phyloP scores from a whole-genome alignment of 2,329 filamentous ascomycete genomes.

The Pseudocercospora pini-densiflorae region DNA sequence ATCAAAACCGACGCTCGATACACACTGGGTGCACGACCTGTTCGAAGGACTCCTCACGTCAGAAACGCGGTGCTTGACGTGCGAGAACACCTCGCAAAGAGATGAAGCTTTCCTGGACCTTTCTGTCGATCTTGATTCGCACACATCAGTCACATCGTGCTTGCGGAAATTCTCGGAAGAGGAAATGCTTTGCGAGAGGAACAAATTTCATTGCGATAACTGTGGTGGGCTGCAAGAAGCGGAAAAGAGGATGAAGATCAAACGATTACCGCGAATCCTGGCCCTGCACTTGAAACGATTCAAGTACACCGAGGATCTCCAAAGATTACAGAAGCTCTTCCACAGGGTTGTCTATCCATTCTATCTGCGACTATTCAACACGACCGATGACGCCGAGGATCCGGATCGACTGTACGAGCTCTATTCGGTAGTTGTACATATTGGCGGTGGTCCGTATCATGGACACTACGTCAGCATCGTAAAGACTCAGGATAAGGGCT shows the following conservation, averaged over 20 bases:
- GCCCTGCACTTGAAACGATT: constrained; percentile 95
- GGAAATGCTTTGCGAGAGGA: constrained; percentile 97
- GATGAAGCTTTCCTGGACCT: constrained; percentile 96
- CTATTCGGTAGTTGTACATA: constrained; percentile 96
- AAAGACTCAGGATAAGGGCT: constrained; percentile 94
- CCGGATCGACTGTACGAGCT: constrained; percentile 94
- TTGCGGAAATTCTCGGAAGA: constrained; percentile 95
- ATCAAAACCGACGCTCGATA: constrained; percentile 38
- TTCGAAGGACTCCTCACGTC: constrained; percentile 95
- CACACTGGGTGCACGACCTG: constrained; percentile 91
- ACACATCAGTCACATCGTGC: constrained; percentile 95
- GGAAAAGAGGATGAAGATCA: constrained; percentile 99
- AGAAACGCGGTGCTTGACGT: constrained; percentile 94
- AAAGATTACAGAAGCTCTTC: constrained; percentile 92
- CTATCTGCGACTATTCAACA: constrained; percentile 95
- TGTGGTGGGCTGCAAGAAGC: constrained; percentile 96
- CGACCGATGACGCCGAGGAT: constrained; percentile 91
- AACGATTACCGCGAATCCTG: constrained; percentile 86
- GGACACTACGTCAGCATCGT: constrained; percentile 98
- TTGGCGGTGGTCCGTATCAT: constrained; percentile 94
- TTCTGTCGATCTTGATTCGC: constrained; percentile 92
- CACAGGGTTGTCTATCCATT: constrained; percentile 97
- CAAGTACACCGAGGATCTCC: constrained; percentile 97
- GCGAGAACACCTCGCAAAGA: constrained; percentile 91
- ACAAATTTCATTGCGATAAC: constrained; percentile 98